phyloP scores from a whole-genome alignment of 176 grass and related monocot genomes.

The Musa acuminata region DNA sequence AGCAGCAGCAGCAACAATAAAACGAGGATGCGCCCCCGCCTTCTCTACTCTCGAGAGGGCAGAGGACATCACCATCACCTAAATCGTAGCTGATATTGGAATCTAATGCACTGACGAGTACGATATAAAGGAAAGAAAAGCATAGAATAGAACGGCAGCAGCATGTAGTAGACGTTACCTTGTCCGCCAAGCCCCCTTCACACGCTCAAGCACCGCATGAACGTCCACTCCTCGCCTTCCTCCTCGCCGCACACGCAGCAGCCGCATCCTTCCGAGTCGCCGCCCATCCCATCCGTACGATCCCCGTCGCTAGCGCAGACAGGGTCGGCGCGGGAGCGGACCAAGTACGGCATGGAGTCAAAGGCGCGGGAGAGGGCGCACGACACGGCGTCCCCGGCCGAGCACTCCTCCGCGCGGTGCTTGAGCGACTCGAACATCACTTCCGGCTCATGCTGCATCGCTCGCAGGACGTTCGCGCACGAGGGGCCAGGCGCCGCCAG shows the following conservation, averaged over 20 bases:
- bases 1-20: too few species aligned
- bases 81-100: too few species aligned
- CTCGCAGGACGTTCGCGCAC: slow-evolving; percentile 71
- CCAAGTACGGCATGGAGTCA: slow-evolving; percentile 72
- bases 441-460: slow-evolving; percentile 94
- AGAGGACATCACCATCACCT: too few species aligned
- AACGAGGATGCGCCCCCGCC: too few species aligned
- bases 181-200: slow-evolving; percentile 18
- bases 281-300: slow-evolving; percentile 36
- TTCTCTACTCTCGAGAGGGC: too few species aligned
- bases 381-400: not conserved
- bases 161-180: too few species aligned
- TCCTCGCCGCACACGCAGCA: slow-evolving; percentile 38
- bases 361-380: slow-evolving; percentile 42
- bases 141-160: too few species aligned
- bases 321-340: slow-evolving; percentile 23
- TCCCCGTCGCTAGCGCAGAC: slow-evolving; percentile 41
- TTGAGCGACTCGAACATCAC: slow-evolving; percentile 86
- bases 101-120: too few species aligned
- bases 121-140: too few species aligned
- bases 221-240: slow-evolving; percentile 52
- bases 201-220: slow-evolving; percentile 73
- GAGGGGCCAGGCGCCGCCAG: slow-evolving; percentile 50
- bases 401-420: slow-evolving; percentile 36
- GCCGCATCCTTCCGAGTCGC: not conserved